Base-by-base conservation (phyloP, 352 stramenopile species). In the Pythium pectinolyticum region DNA sequence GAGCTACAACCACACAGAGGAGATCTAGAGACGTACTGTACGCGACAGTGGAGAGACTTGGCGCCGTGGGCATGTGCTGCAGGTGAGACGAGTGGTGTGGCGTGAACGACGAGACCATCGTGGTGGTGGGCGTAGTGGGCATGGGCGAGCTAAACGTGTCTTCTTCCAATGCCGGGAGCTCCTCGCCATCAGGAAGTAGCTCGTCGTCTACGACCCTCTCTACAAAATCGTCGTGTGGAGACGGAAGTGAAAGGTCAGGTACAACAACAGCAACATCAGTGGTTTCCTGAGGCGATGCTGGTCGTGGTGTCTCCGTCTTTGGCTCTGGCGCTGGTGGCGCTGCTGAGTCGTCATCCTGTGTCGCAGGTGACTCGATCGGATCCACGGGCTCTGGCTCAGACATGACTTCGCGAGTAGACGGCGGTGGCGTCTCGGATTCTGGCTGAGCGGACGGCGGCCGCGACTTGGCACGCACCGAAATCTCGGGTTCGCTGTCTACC, bases 61-160 rank as follows among this genome's bases (percentile, higher is more conserved):
- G 65, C 0, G 61, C 55, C 9, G 71, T 66, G 1, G 51, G 40
- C 64, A 73, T 73, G 49, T 75, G 67, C 5, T 73, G 67, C 28
- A 75, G 51, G 22, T 47, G 35, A 5, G 63, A 24, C 1, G 43
- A 30, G 15, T 60, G 41, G 31, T 11, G 11, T 10, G 25, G n/a
- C n/a, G 34, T 34, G 20, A 48, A 39, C 5, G 30, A 31, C 10
- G 20, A 31, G 14, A 56, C 5, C 1, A 35, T 14, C 2, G 41
- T n/a, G 3, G 39, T 41, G 5, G 9, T n/a, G 7, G n/a, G n/a
- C n/a, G n/a, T n/a, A n/a, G n/a, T n/a, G n/a, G n/a, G n/a, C n/a
- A n/a, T n/a, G n/a, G n/a, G n/a, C n/a, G n/a, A n/a, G n/a, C 46
- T 34, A 41, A 62, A 61, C 2, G 19, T 28, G 20, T 70, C 62